Conservation (phyloP, 306 rosid genomes). For the Cicer chorassanicum region DNA sequence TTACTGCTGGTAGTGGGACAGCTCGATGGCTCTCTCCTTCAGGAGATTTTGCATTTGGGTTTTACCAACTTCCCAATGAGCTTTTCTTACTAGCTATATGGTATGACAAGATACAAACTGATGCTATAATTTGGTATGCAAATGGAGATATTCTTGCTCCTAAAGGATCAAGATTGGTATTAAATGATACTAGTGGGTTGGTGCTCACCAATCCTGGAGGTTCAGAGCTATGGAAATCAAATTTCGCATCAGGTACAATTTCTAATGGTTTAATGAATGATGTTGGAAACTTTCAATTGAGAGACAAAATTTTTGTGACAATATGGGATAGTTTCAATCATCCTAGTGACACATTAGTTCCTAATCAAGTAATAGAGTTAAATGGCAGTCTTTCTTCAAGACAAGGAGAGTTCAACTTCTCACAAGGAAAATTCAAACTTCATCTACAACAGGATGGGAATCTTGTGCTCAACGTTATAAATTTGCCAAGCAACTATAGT, state of each 20-base stretch:
- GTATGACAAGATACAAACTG: slow-evolving; percentile 26
- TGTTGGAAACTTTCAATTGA: slow-evolving; percentile 45
- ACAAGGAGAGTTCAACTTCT: slow-evolving; percentile 44
- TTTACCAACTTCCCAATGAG: slow-evolving; percentile 17
- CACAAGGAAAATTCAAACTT: slow-evolving; percentile 54
- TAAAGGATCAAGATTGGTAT: slow-evolving; percentile 37
- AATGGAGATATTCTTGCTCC: slow-evolving; percentile 39
- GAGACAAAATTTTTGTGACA: not conserved
- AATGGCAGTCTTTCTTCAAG: slow-evolving; percentile 47
- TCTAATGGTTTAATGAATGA: slow-evolving; percentile 41
- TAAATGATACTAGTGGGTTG: slow-evolving; percentile 39
- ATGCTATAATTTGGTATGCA: slow-evolving; percentile 41
- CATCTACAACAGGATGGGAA: slow-evolving; percentile 50
- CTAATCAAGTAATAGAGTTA: slow-evolving; percentile 49
- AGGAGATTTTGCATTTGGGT: slow-evolving; percentile 49
- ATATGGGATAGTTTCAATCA: slow-evolving; percentile 55
- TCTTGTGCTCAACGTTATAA: slow-evolving; percentile 42
- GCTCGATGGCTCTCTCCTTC: slow-evolving; percentile 43
- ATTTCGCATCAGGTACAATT: slow-evolving; percentile 11
- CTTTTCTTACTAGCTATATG: slow-evolving; percentile 44
- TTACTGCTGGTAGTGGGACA: slow-evolving; percentile 11
- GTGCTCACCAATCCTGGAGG: slow-evolving; percentile 48
- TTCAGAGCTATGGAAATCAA: slow-evolving; percentile 44
- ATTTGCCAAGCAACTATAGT: slow-evolving; percentile 43
- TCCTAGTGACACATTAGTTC: slow-evolving; percentile 63